A percentile compares a stretch with the other conserved stretches of the same genome.
These are phyloP conservation scores for Diaporthe velutina DNA, from an alignment of 2,329 filamentous ascomycete species.

Conservation along the genomic window DNA sequence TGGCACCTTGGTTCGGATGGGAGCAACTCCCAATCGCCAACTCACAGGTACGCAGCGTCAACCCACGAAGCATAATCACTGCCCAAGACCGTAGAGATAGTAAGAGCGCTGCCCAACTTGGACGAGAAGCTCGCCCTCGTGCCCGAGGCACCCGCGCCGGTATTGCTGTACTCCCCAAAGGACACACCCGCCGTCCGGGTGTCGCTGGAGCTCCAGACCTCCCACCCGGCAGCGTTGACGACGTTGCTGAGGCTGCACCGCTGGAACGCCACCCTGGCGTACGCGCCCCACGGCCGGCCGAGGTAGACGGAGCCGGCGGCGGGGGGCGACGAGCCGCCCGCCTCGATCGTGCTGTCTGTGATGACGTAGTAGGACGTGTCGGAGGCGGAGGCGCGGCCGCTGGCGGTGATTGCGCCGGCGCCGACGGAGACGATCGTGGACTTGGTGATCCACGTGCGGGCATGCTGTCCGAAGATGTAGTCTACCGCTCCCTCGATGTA, in stretches of 20 bases:
- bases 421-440: slow-evolving; percentile 61
- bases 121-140: slow-evolving; percentile 61
- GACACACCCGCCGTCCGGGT: slow-evolving; percentile 63
- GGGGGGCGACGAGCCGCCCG: slow-evolving; percentile 52
- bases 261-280: slow-evolving; percentile 64
- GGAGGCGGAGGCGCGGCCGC: slow-evolving; percentile 53
- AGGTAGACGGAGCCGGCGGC: slow-evolving; percentile 59
- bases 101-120: slow-evolving; percentile 46
- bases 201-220: slow-evolving; percentile 58
- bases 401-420: slow-evolving; percentile 61
- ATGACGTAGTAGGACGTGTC: slow-evolving; percentile 66
- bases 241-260: slow-evolving; percentile 58
- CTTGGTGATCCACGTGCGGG: slow-evolving; percentile 65
- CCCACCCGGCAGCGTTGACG: slow-evolving; percentile 66
- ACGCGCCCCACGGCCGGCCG: slow-evolving; percentile 65
- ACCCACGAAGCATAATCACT: slow-evolving; percentile 38
- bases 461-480: slow-evolving; percentile 71
- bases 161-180: slow-evolving; percentile 66
- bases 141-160: slow-evolving; percentile 61
- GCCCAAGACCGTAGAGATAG: slow-evolving; percentile 49
- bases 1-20: too few species aligned
- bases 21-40: not conserved
- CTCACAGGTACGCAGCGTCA: slow-evolving; percentile 37
- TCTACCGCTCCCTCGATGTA: slow-evolving; percentile 69
- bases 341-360: slow-evolving; percentile 62